Evolutionary conservation across 1,284 basidiomycete genomes (phyloP).

Genomic region (Xerocomus amazonicus): DNA sequence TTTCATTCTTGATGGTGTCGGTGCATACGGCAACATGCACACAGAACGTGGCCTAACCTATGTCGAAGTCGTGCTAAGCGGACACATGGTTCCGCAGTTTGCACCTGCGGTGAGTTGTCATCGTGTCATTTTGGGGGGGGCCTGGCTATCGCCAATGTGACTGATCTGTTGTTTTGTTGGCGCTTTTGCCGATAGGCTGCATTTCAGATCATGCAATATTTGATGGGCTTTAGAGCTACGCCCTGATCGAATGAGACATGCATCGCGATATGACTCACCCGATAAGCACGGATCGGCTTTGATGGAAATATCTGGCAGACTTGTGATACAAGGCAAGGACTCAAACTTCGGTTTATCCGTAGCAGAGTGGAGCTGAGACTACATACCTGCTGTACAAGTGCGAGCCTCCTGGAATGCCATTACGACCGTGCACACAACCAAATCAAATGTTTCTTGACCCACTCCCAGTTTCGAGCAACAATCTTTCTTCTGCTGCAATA

Average conservation of each 20-base stretch:
- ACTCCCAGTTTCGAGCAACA: too few relatives aligned
- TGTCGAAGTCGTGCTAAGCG: slow-evolving; percentile 60
- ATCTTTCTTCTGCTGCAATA: too few relatives aligned
- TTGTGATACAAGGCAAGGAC: too few relatives aligned
- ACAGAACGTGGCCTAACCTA: slow-evolving; percentile 66
- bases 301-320: too few relatives aligned
- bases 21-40: slow-evolving; percentile 60
- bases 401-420: too few relatives aligned
- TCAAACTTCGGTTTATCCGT: too few relatives aligned
- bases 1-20: slow-evolving; percentile 66
- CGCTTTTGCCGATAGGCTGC: slow-evolving; percentile 42
- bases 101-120: slow-evolving; percentile 51
- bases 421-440: too few relatives aligned
- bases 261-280: too few relatives aligned
- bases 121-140: neutral
- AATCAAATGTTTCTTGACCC: too few relatives aligned
- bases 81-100: slow-evolving; percentile 73
- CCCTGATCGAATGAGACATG: slow-evolving; percentile 26
- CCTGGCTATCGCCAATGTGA: neutral
- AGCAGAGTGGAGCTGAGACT: too few relatives aligned
- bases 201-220: slow-evolving; percentile 66
- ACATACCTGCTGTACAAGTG: too few relatives aligned
- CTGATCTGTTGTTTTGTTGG: neutral
- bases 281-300: too few relatives aligned
- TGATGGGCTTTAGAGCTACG: slow-evolving; percentile 59